A percentile compares a stretch with the other conserved stretches of the same genome.
These are phyloP conservation scores for Saturnispora saitoi DNA, from an alignment of 805 yeast genomes.

Conservation along the genomic window DNA sequence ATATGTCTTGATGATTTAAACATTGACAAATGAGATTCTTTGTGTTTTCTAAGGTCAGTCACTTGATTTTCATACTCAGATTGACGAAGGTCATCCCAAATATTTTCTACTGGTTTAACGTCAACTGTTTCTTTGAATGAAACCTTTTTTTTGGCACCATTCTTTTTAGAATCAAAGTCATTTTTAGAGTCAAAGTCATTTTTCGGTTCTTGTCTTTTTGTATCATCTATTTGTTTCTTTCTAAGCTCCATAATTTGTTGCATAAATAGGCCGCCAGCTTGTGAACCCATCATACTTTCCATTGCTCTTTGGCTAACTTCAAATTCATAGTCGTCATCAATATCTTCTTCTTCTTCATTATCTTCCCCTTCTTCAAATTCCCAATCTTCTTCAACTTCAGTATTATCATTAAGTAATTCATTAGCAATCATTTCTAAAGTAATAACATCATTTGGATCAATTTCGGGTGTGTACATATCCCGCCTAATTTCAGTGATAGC, in stretches of 20 bases:
- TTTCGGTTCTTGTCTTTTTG: background rate
- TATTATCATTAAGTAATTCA: constrained; percentile 28
- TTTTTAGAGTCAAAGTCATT: background rate
- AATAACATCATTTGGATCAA: constrained; percentile 38
- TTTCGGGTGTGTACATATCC: constrained; percentile 19
- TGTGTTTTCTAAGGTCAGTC: constrained; percentile 4
- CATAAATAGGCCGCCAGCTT: constrained; percentile 34
- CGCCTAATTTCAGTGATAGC: background rate
- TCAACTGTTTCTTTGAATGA: constrained; percentile 44
- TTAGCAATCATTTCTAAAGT: constrained; percentile 49
- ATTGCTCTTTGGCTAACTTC: constrained; percentile 7
- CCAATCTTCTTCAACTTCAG: constrained; percentile 15
- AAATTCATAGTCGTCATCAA: constrained; percentile 15
- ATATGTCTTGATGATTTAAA: constrained; percentile 15
- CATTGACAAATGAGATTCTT: constrained; percentile 9
- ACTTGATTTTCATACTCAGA: constrained; percentile 16
- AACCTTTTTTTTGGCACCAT: constrained; percentile 37
- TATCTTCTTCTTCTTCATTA: constrained; percentile 8
- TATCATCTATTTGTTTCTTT: constrained; percentile 14
- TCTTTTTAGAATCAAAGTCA: background rate
- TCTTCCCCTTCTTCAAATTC: constrained; percentile 20
- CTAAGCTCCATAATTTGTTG: constrained; percentile 29
- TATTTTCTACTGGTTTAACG: constrained; percentile 52
- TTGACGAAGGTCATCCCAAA: constrained; percentile 38
- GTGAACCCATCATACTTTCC: constrained; percentile 17